Conservation (phyloP, 345 rosid genomes). For the Conringia planisiliqua region DNA sequence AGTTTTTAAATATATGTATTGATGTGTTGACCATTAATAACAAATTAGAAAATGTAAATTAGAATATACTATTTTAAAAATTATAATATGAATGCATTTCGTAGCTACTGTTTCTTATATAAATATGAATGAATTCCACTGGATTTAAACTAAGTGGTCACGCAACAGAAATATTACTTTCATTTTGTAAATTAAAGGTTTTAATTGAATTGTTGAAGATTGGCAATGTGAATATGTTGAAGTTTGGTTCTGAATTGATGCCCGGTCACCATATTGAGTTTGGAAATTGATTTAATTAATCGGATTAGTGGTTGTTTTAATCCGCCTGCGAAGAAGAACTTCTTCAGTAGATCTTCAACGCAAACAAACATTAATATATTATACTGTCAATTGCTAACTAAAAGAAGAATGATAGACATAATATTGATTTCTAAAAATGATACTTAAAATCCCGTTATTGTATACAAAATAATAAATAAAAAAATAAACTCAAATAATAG, state of each 20-base stretch:
- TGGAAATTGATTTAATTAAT: background rate
- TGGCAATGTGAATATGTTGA: background rate
- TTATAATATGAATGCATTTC: background rate
- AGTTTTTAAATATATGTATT: background rate
- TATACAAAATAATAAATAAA: background rate
- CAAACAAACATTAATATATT: background rate
- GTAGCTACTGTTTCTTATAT: background rate
- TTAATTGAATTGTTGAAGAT: background rate
- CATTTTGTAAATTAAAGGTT: background rate
- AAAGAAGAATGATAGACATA: too few relatives aligned
- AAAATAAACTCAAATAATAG: background rate
- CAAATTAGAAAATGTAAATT: background rate
- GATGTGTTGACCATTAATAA: background rate
- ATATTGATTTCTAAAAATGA: background rate
- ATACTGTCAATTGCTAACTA: background rate
- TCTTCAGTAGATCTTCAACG: background rate
- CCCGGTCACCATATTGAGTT: background rate
- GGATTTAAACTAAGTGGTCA: background rate
- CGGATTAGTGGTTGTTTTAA: background rate
- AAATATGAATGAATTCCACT: background rate
- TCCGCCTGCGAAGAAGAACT: background rate
- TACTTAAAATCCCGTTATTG: background rate
- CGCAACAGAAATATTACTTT: background rate
- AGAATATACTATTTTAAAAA: background rate
- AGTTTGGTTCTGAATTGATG: background rate